Evolutionary conservation across 1,139 yeast species (phyloP).

Genomic region (Sugiyamaella novakii): DNA sequence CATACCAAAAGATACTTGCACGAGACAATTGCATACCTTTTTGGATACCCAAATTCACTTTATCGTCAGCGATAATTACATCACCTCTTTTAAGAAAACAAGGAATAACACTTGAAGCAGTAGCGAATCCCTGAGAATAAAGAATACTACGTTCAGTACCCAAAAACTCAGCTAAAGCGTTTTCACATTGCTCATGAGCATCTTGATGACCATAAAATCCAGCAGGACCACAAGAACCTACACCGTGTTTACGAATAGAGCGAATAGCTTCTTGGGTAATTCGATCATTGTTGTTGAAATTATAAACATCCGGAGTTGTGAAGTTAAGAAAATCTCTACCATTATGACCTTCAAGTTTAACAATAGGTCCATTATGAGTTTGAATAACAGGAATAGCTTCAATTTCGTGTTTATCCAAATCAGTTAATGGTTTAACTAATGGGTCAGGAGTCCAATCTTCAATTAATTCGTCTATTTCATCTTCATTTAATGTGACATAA

Average conservation of each 20-base stretch:
- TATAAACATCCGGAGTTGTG: conserved; percentile 51
- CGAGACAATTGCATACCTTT: conserved; percentile 87
- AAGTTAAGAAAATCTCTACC: conserved; percentile 39
- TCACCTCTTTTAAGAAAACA: conserved; percentile 96
- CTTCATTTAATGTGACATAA: conserved; percentile 60
- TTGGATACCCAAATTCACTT: conserved; percentile 75
- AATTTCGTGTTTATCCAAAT: conserved; percentile 62
- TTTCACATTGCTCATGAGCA: conserved; percentile 80
- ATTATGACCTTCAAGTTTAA: conserved; percentile 40
- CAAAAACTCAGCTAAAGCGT: conserved; percentile 70
- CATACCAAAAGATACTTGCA: conserved; percentile 74
- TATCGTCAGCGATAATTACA: conserved; percentile 82
- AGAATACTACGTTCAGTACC: conserved; percentile 78
- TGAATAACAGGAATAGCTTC: conserved; percentile 63
- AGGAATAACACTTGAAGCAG: conserved; percentile 95
- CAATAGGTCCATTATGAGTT: conserved; percentile 59
- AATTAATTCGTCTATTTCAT: conserved; percentile 79
- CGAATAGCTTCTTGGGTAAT: conserved; percentile 60
- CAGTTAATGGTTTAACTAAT: conserved; percentile 57
- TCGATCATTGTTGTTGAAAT: conserved; percentile 57
- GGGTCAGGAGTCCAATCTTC: conserved; percentile 94
- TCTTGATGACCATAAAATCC: conserved; percentile 97
- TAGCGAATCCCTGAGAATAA: conserved; percentile 91
- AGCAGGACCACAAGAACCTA: conserved; percentile 99
- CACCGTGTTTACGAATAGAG: conserved; percentile 74